Conservation (phyloP, 768 basidiomycete species). For the Hygrophorus russula region DNA sequence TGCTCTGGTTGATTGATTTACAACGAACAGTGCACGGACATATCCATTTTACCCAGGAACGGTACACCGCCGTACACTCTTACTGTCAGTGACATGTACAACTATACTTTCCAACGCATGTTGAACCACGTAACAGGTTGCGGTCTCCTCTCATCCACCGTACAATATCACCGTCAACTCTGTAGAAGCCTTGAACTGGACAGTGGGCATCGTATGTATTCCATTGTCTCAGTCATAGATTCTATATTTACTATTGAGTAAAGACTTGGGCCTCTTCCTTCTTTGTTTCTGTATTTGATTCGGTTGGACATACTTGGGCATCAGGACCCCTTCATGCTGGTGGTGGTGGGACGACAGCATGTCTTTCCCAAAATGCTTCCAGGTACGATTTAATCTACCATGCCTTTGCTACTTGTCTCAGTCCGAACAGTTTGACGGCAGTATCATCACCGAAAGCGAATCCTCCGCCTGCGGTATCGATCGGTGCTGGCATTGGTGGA, state of each 20-base stretch:
- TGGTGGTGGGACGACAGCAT: constrained; percentile 12
- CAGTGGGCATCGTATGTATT: constrained; percentile 25
- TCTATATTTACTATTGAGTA: neutral
- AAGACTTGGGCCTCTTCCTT: constrained; percentile 44
- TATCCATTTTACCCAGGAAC: constrained; percentile 39
- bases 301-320: constrained; percentile 39
- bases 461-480: neutral
- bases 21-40: constrained; percentile 40
- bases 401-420: neutral
- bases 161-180: constrained; percentile 39
- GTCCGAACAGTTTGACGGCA: no score
- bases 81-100: constrained; percentile 27
- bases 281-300: constrained; percentile 44
- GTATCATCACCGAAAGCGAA: no score
- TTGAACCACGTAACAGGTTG: constrained; percentile 28
- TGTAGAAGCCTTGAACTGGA: constrained; percentile 41
- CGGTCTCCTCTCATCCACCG: constrained; percentile 49
- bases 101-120: neutral
- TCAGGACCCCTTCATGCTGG: constrained; percentile 50
- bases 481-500: neutral
- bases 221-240: neutral
- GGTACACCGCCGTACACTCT: constrained; percentile 51
- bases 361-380: neutral
- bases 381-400: neutral
- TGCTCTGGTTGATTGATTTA: neutral